Evolutionary conservation across 2,329 filamentous ascomycete species (phyloP), one percentile per base, ranked within the genome.

Genomic region (Leptographium procerum): DNA sequence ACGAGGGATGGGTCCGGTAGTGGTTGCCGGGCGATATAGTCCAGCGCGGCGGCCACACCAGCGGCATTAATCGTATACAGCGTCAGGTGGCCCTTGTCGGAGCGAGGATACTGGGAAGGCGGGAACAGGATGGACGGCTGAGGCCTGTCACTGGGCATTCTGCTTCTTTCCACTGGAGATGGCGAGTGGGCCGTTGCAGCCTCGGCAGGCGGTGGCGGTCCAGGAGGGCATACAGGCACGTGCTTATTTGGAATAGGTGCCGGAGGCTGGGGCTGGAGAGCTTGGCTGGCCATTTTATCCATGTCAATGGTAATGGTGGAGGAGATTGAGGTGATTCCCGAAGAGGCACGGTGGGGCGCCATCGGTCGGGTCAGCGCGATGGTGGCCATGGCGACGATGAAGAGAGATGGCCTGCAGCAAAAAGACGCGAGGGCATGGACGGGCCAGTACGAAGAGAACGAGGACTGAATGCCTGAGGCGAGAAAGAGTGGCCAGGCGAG

Each of bases 211-310:
- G n/a, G 13, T 53, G 81, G 82, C 62, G 89, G 86, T 1, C 91
- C 91, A 1, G 91, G 83, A n/a, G 90, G 87, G 72, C 90, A 96
- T 65, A 86, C 76, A n/a, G 91, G 91, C 28, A 96, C 78, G 72
- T 96, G 90, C 72, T 94, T 95, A 73, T 95, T 96, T 11, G 91
- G 89, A 28, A 94, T 77, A 8, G 87, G 68, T 1, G 61, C 57
- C 31, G 67, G 66, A 3, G 64, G 55, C 34, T 68, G 67, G 50
- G 67, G 67, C 55, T 66, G 66, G n/a, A 69, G 61, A 55, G 64
- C 52, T 59, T 71, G 70, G 58, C 65, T 66, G 52, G 65, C 61
- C 52, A 69, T 68, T 61, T 72, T 67, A 45, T 69, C 69, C 28
- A 76, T 69, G 43, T 69, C 69, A 19, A 76, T 72, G 57, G 69